Base-by-base conservation (phyloP, 495 filamentous ascomycete genomes). In the Aspergillus incahuasiensis region DNA sequence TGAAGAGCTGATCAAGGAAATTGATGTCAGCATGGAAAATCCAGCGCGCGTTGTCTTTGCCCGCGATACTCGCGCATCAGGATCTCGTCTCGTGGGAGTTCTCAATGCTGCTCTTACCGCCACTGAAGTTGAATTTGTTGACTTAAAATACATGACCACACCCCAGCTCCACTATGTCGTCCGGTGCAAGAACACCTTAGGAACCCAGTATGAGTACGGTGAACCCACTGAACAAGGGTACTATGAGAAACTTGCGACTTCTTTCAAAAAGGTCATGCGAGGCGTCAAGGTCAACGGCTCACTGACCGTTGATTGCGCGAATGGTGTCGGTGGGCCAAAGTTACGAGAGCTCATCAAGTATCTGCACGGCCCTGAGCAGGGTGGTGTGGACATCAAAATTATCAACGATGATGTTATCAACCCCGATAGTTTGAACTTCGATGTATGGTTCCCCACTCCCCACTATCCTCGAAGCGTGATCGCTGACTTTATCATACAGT, bases 111-210 rank as follows among this genome's bases (percentile, higher is more conserved):
- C 87, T 9, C 77, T 97, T 45, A 84, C 85, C 24, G 88, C 87
- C 30, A 84, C 86, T 46, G 82, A 84, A 34, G 82, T 87, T 39
- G 82, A 88, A 51, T 85, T 81, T 62, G 79, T 80, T 61, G 92
- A 98, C 73, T 88, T 84, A 71, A 91, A 91, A 68, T 81, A 88
- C 62, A 79, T 96, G 56, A 97, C 94, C 16, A 98, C 94, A 1
- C 94, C 94, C 11, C 94, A 97, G 71, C 82, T 98, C 25, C 94
- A 98, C 73, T 97, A 98, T 70, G 76, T 97, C 42, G 91, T 94
- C 30, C 90, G 94, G 44, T 95, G 92, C 72, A 84, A 90, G 65
- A 98, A 98, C 69, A 97, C 92, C 8, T 79, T 91, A 43, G 87
- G 86, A 39, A 92, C 85, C 3, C 83, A 85, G 22, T 81, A 88